These are phyloP conservation scores for Penicillium taxi DNA, from an alignment of 495 filamentous ascomycete genomes.

Conservation along the genomic window DNA sequence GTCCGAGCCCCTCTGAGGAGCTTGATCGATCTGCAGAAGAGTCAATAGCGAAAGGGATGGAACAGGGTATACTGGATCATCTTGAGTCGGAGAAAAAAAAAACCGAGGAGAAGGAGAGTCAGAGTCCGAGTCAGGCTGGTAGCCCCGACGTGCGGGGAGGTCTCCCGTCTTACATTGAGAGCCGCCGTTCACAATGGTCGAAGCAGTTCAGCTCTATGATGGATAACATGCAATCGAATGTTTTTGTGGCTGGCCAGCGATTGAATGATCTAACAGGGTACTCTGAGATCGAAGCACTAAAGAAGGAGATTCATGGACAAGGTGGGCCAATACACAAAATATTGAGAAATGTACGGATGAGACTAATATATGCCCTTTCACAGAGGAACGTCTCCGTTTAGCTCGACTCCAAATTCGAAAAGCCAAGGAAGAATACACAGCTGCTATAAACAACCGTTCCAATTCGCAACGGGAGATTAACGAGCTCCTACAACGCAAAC, in stretches of 20 bases:
- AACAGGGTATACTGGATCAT: conserved; percentile 4
- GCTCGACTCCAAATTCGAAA: conserved; percentile 58
- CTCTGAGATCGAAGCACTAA: conserved; percentile 80
- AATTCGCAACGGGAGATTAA: conserved; percentile 94
- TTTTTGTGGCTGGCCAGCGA: conserved; percentile 75
- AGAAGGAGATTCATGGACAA: conserved; percentile 62
- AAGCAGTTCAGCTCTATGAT: conserved; percentile 70
- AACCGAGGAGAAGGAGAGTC: conserved; percentile 3
- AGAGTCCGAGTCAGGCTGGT: conserved; percentile 6
- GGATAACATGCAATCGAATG: conserved; percentile 79
- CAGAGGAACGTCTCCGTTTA: conserved; percentile 55
- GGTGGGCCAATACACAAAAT: conserved; percentile 30
- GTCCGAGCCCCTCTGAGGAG: conserved; percentile 9
- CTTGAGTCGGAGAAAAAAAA: conserved; percentile 2
- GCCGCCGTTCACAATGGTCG: conserved; percentile 60
- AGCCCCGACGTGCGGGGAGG: conserved; percentile 15
- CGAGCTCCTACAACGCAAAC: conserved; percentile 83
- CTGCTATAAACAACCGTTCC: conserved; percentile 68
- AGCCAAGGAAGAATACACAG: conserved; percentile 68
- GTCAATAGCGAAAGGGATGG: conserved; percentile 2
- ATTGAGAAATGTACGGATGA: neutral
- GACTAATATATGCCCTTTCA: conserved; percentile 3
- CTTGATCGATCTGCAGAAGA: conserved; percentile 5
- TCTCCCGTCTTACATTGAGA: conserved; percentile 73
- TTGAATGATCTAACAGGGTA: conserved; percentile 94